These are phyloP conservation scores for Funneliformis geosporum DNA, from an alignment of 192 early-diverging fungal species.

Conservation along the genomic window DNA sequence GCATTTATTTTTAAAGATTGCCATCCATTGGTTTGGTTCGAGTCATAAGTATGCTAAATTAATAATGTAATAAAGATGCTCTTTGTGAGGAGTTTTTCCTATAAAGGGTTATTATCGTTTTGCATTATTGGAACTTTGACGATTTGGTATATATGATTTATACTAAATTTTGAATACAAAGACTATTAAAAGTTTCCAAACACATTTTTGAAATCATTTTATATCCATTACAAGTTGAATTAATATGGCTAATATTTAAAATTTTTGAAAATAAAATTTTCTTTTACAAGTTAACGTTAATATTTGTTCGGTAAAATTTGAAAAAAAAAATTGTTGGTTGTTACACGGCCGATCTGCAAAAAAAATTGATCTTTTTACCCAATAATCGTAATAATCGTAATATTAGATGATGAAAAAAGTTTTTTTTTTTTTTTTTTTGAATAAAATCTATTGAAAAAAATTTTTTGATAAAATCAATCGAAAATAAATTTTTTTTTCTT, in stretches of 20 bases:
- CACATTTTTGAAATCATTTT: too few species aligned
- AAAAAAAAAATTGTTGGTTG: too few species aligned
- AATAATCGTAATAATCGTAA: too few species aligned
- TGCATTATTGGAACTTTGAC: neutral
- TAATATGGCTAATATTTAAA: too few species aligned
- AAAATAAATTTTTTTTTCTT: neutral
- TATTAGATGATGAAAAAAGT: neutral
- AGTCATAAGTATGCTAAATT: constrained; percentile 10
- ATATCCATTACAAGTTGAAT: too few species aligned
- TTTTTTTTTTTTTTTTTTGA: neutral
- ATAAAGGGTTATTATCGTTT: neutral
- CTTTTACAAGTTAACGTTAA: too few species aligned
- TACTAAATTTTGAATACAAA: neutral
- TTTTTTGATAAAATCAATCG: neutral
- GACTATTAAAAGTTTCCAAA: too few species aligned
- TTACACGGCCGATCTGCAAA: too few species aligned
- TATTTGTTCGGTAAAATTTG: too few species aligned
- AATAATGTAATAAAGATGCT: neutral
- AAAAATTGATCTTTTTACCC: too few species aligned
- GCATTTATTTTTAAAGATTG: neutral
- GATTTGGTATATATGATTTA: neutral
- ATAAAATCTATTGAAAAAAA: neutral
- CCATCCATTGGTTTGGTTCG: neutral
- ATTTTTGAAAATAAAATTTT: too few species aligned
- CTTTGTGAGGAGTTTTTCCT: neutral